Evolutionary conservation across 2,329 filamentous ascomycete genomes (phyloP).

Genomic region (Hortaea sp.): DNA sequence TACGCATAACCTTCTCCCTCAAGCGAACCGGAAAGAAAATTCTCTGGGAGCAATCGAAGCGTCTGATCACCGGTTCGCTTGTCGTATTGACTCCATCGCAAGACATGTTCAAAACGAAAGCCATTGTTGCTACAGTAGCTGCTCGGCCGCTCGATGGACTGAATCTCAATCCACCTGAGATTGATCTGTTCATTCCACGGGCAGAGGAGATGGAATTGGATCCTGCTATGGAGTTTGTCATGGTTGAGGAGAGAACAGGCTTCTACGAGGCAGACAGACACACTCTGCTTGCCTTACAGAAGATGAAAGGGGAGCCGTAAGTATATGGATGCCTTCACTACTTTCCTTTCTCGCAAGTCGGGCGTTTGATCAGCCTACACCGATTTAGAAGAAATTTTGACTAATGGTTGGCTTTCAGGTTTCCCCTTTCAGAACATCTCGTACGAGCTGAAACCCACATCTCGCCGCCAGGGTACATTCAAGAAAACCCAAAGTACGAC

Average conservation of each 20-base stretch:
- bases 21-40: constrained; percentile 55
- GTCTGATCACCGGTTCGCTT: constrained; percentile 45
- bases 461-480: constrained; percentile 43
- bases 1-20: constrained; percentile 61
- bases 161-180: constrained; percentile 54
- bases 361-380: not conserved
- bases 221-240: constrained; percentile 58
- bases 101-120: constrained; percentile 56
- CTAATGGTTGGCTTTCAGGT: constrained; percentile 26
- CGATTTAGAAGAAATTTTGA: too few relatives aligned
- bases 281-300: constrained; percentile 62
- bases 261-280: constrained; percentile 73
- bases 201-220: constrained; percentile 56
- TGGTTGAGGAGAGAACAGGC: constrained; percentile 64
- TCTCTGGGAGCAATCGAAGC: constrained; percentile 54
- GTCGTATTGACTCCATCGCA: constrained; percentile 44
- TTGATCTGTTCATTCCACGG: constrained; percentile 65
- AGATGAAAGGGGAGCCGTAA: constrained; percentile 45
- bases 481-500: constrained; percentile 39
- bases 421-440: constrained; percentile 54
- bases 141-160: constrained; percentile 54
- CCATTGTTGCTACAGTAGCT: constrained; percentile 62
- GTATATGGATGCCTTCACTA: constrained; percentile 2
- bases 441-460: constrained; percentile 39
- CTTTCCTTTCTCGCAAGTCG: constrained; percentile 1